Conservation (phyloP, 2,329 filamentous ascomycete genomes). For the Colletotrichum trifolii region DNA sequence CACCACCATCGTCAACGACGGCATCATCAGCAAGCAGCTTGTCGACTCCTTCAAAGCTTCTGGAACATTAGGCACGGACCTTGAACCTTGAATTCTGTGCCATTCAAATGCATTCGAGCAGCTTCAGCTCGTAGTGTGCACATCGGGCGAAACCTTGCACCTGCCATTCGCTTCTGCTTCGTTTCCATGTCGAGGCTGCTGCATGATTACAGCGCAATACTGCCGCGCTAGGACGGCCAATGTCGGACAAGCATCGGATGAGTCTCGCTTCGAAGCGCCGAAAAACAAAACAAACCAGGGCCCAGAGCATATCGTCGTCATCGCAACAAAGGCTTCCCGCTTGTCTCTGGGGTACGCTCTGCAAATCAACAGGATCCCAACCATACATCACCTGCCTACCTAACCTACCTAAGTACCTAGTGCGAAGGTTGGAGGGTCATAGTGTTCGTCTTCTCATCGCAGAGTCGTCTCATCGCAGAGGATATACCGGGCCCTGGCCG, state of each 20-base stretch:
- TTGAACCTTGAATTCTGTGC: neutral
- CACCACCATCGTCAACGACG: slow-evolving; percentile 2
- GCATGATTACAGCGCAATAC: neutral
- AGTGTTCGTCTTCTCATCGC: slow-evolving; percentile 23
- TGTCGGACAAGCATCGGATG: neutral
- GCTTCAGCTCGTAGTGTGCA: too few species aligned
- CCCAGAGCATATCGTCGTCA: slow-evolving; percentile 12
- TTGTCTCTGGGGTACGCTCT: neutral
- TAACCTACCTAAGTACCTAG: neutral
- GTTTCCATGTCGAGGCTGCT: neutral
- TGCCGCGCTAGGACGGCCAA: neutral
- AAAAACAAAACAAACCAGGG: neutral
- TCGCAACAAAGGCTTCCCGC: slow-evolving; percentile 7
- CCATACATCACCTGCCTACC: neutral
- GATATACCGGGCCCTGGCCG: slow-evolving; percentile 10
- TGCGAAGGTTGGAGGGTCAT: neutral
- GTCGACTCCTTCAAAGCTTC: neutral
- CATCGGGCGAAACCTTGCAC: too few species aligned
- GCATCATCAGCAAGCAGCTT: neutral
- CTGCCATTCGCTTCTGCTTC: too few species aligned
- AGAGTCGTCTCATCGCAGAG: neutral
- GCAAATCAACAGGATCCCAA: slow-evolving; percentile 12
- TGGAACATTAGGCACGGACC: neutral
- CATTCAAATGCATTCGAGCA: too few species aligned
- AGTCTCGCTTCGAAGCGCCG: neutral